Base-by-base conservation (phyloP, 2,329 filamentous ascomycete species). In the Pestalotiopsis sp. region DNA sequence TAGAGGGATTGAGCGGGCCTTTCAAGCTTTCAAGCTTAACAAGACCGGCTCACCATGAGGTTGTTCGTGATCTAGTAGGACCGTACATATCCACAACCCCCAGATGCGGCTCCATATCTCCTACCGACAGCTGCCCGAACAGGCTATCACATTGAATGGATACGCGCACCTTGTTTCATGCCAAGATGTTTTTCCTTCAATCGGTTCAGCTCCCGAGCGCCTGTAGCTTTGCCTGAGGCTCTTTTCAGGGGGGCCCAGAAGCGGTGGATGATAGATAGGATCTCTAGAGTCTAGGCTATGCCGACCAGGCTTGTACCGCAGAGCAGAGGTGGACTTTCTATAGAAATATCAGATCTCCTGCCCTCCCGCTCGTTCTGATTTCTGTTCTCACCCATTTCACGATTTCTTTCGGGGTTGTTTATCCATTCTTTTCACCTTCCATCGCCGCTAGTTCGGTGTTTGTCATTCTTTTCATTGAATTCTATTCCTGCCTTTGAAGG, bases 401-500 rank as follows among this genome's bases (percentile, higher is more conserved):
- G 30, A 35, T 35, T 35, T 24, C n/a, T 63, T 17, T 63, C 26
- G 17, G 24, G n/a, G 58, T 30, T 61, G 26, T 35, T 20, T 61
- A 39, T 44, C 20, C 38, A 40, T 61, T 63, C 22, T 63, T 63
- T 63, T 63, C 60, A 63, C n/a, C 24, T 9, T 35, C 30, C 30
- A 63, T 63, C 35, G 39, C 60, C 60, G 60, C 60, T 63, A 63
- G 60, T 63, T 61, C 60, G 60, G 60, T 63, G 44, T 52, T 52
- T 52, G 44, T 52, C 44, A 52, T 52, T 52, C 44, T 26, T 63
- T 63, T 14, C 60, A 48, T 63, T 63, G n/a, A 44, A 26, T 63
- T 63, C 60, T 48, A 17, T 11, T 22, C 7, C 22, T 10, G 60
- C 38, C 60, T 52, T 63, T 48, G 60, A 52, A 63, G 60, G 60